A percentile compares a stretch with the other conserved stretches of the same genome.
Conservation (phyloP, 2,329 filamentous ascomycete genomes). For the Aspergillus thermomutatus region DNA sequence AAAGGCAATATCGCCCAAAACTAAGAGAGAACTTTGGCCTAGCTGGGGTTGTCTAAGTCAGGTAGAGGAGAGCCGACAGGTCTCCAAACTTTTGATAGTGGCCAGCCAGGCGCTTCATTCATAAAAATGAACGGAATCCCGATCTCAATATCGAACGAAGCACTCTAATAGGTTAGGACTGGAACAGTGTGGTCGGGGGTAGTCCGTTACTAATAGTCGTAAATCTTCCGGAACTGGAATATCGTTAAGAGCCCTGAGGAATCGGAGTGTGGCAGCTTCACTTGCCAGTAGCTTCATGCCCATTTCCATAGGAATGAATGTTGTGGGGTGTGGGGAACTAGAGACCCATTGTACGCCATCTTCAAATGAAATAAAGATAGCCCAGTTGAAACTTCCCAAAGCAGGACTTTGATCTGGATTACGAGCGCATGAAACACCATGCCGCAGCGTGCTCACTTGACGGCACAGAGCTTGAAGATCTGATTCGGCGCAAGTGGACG, state of each 20-base stretch:
- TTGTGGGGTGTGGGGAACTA: conserved; percentile 21
- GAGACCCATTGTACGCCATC: conserved; percentile 31
- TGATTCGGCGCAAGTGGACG: conserved; percentile 15
- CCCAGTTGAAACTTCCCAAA: conserved; percentile 30
- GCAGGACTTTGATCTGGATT: conserved; percentile 22
- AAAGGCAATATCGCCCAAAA: conserved; percentile 22
- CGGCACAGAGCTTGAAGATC: conserved; percentile 18
- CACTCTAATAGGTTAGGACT: conserved; percentile 9
- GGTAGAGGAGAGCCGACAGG: conserved; percentile 7
- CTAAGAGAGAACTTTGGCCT: conserved; percentile 25
- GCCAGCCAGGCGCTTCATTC: conserved; percentile 28
- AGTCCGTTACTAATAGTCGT: conserved; percentile 20
- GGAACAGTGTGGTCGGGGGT: not conserved
- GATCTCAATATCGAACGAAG: conserved; percentile 23
- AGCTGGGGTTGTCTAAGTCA: conserved; percentile 7
- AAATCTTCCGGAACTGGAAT: conserved; percentile 33
- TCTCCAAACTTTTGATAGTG: conserved; percentile 22
- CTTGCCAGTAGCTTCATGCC: conserved; percentile 25
- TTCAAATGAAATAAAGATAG: conserved; percentile 28
- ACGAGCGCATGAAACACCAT: conserved; percentile 16
- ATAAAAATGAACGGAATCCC: conserved; percentile 33
- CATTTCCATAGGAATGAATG: conserved; percentile 16
- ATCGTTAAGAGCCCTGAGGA: conserved; percentile 25
- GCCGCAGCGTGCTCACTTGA: conserved; percentile 16
- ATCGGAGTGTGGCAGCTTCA: conserved; percentile 30